A percentile compares a stretch with the other conserved stretches of the same genome.
Conservation (phyloP, 148 eudicot genomes). For the Bassia scoparia region DNA sequence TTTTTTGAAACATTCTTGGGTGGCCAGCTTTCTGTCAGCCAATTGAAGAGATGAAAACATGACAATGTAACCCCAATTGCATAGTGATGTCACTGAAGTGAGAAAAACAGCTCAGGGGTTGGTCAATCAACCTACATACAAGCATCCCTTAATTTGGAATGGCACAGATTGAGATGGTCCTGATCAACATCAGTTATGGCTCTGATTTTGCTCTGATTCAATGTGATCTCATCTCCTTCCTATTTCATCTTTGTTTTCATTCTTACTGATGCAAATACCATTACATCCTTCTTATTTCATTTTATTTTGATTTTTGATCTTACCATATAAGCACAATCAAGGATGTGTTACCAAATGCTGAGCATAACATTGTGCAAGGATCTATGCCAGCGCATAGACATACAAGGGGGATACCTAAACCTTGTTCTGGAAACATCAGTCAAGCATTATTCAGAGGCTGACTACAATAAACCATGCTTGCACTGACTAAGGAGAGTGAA, state of each 20-base stretch:
- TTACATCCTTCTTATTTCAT: too few relatives aligned
- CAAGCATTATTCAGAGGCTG: background rate
- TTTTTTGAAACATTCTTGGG: conserved; percentile 6
- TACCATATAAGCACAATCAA: too few relatives aligned
- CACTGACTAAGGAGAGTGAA: background rate
- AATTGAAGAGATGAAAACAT: conserved; percentile 7
- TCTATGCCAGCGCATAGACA: background rate
- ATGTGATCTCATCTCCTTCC: too few relatives aligned
- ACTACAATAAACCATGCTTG: background rate
- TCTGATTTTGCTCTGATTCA: too few relatives aligned
- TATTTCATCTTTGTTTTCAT: too few relatives aligned
- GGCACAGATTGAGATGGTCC: too few relatives aligned
- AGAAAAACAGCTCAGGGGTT: too few relatives aligned
- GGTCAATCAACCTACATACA: too few relatives aligned
- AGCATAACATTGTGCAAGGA: background rate
- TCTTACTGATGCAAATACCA: too few relatives aligned
- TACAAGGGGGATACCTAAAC: background rate
- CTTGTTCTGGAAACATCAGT: background rate
- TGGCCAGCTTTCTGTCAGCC: background rate
- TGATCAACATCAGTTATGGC: too few relatives aligned
- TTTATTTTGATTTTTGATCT: too few relatives aligned
- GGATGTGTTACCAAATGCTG: background rate
- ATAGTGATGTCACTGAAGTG: conserved; percentile 2
- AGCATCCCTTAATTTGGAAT: too few relatives aligned
- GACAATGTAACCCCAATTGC: background rate